Conservation (phyloP, 306 rosid genomes). For the Vigna angularis region DNA sequence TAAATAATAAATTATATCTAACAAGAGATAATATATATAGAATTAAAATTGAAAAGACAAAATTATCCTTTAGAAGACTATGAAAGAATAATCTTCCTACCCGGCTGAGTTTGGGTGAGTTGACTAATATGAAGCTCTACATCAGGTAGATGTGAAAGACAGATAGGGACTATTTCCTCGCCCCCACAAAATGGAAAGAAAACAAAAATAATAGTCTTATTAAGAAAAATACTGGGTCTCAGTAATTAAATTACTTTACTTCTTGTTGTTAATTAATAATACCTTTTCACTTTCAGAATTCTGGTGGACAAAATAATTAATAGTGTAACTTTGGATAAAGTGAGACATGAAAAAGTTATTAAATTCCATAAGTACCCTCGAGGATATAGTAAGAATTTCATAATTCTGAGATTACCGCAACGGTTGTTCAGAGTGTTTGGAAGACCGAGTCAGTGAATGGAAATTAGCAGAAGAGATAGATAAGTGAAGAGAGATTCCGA, state of each 20-base stretch:
- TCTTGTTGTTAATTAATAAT: too few relatives aligned
- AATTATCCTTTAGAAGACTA: too few relatives aligned
- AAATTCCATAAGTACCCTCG: background rate
- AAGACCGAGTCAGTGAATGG: background rate
- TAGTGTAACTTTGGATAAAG: background rate
- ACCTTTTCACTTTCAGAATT: background rate
- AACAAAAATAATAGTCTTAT: background rate
- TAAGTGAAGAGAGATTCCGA: too few relatives aligned
- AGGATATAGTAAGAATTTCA: too few relatives aligned
- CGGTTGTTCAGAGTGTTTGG: background rate
- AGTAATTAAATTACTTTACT: too few relatives aligned
- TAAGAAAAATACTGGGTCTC: background rate
- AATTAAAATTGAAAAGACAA: too few relatives aligned
- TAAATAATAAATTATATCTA: too few relatives aligned
- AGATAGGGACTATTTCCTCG: background rate
- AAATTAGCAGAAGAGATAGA: too few relatives aligned
- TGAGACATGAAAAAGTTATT: background rate
- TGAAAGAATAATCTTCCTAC: too few relatives aligned
- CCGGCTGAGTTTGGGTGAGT: background rate
- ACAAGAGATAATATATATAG: too few relatives aligned
- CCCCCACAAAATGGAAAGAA: background rate
- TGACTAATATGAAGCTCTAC: background rate
- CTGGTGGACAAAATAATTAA: background rate
- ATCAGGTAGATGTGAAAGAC: background rate
- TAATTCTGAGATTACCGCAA: too few relatives aligned